Conservation (phyloP, 768 basidiomycete species). For the Termitomyces sp. region DNA sequence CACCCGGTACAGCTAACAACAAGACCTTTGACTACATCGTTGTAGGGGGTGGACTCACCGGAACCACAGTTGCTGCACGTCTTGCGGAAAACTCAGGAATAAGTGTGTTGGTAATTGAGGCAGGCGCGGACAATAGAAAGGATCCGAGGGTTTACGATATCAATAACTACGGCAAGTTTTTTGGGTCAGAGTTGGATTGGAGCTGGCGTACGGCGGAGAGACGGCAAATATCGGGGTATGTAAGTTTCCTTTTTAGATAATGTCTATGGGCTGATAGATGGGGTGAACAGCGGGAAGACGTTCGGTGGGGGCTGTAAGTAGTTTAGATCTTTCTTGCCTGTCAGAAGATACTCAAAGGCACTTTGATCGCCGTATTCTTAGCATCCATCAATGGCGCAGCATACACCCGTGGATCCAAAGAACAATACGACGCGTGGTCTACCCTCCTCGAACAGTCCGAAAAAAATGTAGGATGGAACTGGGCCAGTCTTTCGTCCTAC, state of each 20-base stretch:
- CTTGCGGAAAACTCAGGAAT: constrained; percentile 40
- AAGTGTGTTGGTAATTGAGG: constrained; percentile 49
- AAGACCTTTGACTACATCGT: constrained; percentile 42
- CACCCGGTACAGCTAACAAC: constrained; percentile 27
- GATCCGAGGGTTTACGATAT: constrained; percentile 44
- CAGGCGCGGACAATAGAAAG: constrained; percentile 42
- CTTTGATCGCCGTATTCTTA: constrained; percentile 8
- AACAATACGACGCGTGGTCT: constrained; percentile 43
- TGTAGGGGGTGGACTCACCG: constrained; percentile 45
- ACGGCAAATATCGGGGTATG: constrained; percentile 35
- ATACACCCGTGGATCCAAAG: constrained; percentile 40
- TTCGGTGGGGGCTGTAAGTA: constrained; percentile 38
- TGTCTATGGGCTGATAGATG: neutral
- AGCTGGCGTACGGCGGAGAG: constrained; percentile 41
- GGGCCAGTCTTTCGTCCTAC: constrained; percentile 39
- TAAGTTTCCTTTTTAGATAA: neutral
- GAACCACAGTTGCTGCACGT: constrained; percentile 45
- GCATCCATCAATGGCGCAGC: constrained; percentile 47
- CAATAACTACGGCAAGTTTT: constrained; percentile 38
- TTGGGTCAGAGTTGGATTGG: constrained; percentile 43
- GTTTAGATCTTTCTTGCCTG: neutral
- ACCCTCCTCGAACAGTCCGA: constrained; percentile 35
- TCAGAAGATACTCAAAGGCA: neutral
- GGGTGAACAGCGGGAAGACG: constrained; percentile 38
- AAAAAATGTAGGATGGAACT: constrained; percentile 44